Evolutionary conservation across 2,329 filamentous ascomycete genomes (phyloP).

Genomic region (Penicillium sp.): DNA sequence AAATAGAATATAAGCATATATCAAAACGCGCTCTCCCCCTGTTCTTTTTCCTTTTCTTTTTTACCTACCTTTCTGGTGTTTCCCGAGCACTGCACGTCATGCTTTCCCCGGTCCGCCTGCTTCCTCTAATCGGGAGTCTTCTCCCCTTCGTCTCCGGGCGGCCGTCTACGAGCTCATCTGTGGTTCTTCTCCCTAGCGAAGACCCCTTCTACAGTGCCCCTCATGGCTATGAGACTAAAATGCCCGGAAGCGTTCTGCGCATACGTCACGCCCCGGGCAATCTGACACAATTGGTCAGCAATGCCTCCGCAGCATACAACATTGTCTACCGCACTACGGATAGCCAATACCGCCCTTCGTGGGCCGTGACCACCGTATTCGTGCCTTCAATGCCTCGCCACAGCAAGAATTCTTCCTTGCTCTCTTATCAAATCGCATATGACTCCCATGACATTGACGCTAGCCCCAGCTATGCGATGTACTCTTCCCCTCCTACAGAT

Average conservation of each 20-base stretch:
- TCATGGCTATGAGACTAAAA: background rate
- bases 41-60: no score
- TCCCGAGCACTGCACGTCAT: background rate
- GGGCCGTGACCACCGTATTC: background rate
- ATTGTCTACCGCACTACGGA: background rate
- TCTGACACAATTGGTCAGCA: background rate
- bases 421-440: background rate
- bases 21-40: background rate
- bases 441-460: background rate
- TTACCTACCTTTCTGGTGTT: background rate
- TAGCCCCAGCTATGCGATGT: background rate
- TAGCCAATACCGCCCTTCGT: background rate
- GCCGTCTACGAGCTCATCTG: background rate
- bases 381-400: background rate
- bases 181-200: background rate
- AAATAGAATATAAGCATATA: background rate
- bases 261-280: background rate
- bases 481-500: background rate
- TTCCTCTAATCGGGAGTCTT: background rate
- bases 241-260: background rate
- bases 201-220: background rate
- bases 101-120: background rate
- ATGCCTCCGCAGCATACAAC: background rate
- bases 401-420: background rate
- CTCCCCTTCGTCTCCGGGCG: background rate